Conservation (phyloP, 2,329 filamentous ascomycete species). For the Sclerotinia minor region DNA sequence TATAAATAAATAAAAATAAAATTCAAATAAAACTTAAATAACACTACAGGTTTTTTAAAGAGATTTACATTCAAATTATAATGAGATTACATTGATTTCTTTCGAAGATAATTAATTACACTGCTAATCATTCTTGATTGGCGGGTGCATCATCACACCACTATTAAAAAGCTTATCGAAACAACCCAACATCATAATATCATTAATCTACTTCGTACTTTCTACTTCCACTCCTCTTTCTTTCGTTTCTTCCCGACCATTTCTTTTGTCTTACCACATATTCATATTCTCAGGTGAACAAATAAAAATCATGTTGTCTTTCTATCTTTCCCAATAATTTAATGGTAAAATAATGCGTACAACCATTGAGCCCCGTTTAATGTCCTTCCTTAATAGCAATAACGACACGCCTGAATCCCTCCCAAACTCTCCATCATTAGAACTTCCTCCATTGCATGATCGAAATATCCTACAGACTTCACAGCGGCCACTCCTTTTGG, state of each 20-base stretch:
- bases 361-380: slow-evolving; percentile 66
- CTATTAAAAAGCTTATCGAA: background rate
- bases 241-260: background rate
- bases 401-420: slow-evolving; percentile 48
- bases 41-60: too few species aligned
- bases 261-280: background rate
- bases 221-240: background rate
- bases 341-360: slow-evolving; percentile 35
- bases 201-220: background rate
- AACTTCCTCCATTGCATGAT: slow-evolving; percentile 56
- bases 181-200: background rate
- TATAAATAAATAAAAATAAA: too few species aligned
- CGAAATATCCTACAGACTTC: slow-evolving; percentile 48
- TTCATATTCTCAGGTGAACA: background rate
- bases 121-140: too few species aligned
- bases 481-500: slow-evolving; percentile 51
- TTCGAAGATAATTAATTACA: too few species aligned
- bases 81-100: too few species aligned
- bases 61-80: too few species aligned
- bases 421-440: slow-evolving; percentile 45
- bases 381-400: slow-evolving; percentile 65
- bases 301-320: slow-evolving; percentile 12
- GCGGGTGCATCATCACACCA: background rate
- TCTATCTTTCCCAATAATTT: slow-evolving; percentile 12
- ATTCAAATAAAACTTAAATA: too few species aligned